A percentile compares a stretch with the other conserved stretches of the same genome.
Evolutionary conservation across 805 yeast species (phyloP).

Genomic region (Pichia gijzeniarum): DNA sequence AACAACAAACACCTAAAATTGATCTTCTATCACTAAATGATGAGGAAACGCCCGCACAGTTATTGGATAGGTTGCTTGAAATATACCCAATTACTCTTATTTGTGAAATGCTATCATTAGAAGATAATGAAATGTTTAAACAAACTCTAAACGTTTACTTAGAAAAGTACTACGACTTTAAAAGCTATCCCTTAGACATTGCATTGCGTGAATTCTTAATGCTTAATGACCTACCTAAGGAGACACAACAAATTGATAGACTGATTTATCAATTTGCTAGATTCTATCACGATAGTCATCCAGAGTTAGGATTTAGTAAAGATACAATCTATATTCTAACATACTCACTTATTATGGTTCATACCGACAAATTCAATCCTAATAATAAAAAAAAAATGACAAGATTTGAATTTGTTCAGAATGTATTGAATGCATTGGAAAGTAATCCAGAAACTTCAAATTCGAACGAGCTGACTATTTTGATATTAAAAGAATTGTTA

Average conservation of each 20-base stretch:
- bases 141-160: conserved; percentile 21
- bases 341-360: conserved; percentile 63
- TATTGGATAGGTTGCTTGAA: conserved; percentile 27
- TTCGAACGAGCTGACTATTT: conserved; percentile 23
- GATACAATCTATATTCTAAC: conserved; percentile 59
- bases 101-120: conserved; percentile 26
- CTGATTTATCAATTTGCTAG: conserved; percentile 51
- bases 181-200: conserved; percentile 55
- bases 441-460: conserved; percentile 13
- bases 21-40: neutral
- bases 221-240: conserved; percentile 57
- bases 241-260: conserved; percentile 72
- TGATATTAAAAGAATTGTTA: conserved; percentile 36
- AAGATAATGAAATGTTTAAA: conserved; percentile 26
- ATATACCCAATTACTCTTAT: conserved; percentile 23
- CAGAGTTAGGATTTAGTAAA: conserved; percentile 28
- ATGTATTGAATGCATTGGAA: conserved; percentile 22
- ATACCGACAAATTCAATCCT: conserved; percentile 66
- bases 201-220: conserved; percentile 55
- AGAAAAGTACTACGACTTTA: conserved; percentile 40
- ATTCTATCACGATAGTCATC: conserved; percentile 42
- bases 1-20: neutral
- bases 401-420: conserved; percentile 52
- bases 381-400: conserved; percentile 65
- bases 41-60: conserved; percentile 28